phyloP scores from a whole-genome alignment of 768 basidiomycete genomes.

The Lanmaoa pseudosensibilis region DNA sequence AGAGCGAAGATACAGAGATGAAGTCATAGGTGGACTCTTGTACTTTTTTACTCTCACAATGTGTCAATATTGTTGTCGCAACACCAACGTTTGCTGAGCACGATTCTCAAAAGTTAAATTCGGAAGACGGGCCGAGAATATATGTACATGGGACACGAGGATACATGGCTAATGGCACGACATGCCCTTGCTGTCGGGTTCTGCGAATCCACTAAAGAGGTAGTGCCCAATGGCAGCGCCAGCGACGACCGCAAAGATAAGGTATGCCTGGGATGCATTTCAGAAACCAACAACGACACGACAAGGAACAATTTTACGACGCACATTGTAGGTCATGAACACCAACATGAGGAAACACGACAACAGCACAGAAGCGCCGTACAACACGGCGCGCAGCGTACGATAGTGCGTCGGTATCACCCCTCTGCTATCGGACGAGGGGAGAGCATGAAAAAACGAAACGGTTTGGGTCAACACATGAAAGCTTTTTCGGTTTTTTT shows the following conservation, averaged over 20 bases:
- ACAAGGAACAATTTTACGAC: constrained; percentile 27
- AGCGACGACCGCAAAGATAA: constrained; percentile 76
- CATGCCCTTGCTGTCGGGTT: constrained; percentile 69
- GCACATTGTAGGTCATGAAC: constrained; percentile 95
- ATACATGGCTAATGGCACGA: constrained; percentile 65
- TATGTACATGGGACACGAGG: not conserved
- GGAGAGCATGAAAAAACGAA: no score
- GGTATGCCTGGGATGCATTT: constrained; percentile 61
- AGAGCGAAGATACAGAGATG: constrained; percentile 83
- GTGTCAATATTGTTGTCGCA: not conserved
- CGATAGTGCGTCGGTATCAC: constrained; percentile 37
- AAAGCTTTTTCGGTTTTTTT: not conserved
- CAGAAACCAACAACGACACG: not conserved
- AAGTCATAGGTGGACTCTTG: constrained; percentile 40
- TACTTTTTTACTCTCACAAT: constrained; percentile 6
- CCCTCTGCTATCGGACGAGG: not conserved
- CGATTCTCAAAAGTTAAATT: no score
- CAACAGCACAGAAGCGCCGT: constrained; percentile 73
- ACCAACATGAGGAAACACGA: constrained; percentile 94
- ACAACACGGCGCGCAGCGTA: constrained; percentile 62
- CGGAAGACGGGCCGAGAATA: not conserved
- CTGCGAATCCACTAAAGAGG: constrained; percentile 65
- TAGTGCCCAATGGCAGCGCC: constrained; percentile 87
- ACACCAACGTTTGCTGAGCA: not conserved
- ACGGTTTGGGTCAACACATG: no score